Percentiles rank a stretch among this genome's conserved stretches.
These are phyloP conservation scores for Triticum turgidum DNA, from an alignment of 176 grass and related monocot genomes.

Conservation along the genomic window DNA sequence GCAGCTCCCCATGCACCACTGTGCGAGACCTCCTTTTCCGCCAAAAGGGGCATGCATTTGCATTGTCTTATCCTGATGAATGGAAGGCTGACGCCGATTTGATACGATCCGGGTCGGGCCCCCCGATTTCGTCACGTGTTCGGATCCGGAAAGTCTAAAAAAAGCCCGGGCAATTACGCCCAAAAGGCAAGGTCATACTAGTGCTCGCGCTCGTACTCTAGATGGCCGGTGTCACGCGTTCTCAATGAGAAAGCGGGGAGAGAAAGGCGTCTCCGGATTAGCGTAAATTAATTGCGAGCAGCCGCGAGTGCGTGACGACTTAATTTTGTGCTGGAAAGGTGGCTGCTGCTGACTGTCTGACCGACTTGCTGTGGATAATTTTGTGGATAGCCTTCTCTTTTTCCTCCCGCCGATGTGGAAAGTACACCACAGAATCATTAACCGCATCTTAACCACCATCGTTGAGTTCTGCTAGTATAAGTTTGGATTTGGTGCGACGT, in stretches of 20 bases:
- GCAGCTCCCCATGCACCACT: neutral
- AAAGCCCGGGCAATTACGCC: neutral
- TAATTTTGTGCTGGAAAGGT: constrained; percentile 16
- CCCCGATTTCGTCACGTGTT: neutral
- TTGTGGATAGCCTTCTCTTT: constrained; percentile 27
- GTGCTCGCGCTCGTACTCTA: neutral
- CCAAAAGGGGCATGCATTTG: constrained; percentile 17
- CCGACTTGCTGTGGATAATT: constrained; percentile 22
- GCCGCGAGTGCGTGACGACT: neutral
- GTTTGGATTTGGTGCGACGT: neutral
- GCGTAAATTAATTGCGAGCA: constrained; percentile 3
- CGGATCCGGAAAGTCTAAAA: constrained; percentile 1
- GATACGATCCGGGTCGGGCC: neutral
- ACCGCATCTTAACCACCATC: neutral
- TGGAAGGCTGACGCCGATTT: neutral
- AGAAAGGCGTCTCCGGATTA: constrained; percentile 20
- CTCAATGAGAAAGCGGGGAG: neutral
- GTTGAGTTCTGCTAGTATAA: neutral
- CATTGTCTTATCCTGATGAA: constrained; percentile 30
- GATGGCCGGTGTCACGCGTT: constrained; percentile 10
- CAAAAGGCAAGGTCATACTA: neutral
- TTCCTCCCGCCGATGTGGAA: constrained; percentile 29
- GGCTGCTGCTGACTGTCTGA: neutral
- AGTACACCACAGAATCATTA: neutral
- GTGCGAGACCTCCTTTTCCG: constrained; percentile 7